Evolutionary conservation across 805 yeast genomes (phyloP).

Genomic region (Saccharomyces paradoxus): DNA sequence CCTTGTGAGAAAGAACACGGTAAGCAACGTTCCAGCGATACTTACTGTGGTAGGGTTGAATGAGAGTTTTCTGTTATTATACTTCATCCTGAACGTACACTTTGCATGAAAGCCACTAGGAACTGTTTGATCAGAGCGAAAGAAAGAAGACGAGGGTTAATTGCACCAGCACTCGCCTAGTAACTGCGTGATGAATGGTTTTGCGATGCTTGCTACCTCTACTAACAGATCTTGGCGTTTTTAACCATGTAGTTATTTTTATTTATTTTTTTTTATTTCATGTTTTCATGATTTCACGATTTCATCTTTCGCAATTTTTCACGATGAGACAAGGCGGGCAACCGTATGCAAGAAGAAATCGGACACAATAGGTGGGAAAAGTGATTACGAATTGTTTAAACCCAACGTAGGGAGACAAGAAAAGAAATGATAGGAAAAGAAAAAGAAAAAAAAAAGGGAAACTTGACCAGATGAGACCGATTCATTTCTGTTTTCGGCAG

Average conservation of each 20-base stretch:
- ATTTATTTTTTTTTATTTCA: background rate
- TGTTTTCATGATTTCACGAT: background rate
- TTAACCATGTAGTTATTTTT: background rate
- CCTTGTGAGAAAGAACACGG: background rate
- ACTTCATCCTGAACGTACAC: slow-evolving; percentile 5
- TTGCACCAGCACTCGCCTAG: background rate
- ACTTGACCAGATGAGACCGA: background rate
- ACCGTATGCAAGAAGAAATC: background rate
- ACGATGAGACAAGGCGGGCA: background rate
- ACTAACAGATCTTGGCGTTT: background rate
- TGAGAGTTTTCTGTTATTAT: slow-evolving; percentile 1
- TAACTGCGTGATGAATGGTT: background rate
- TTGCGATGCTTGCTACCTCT: background rate
- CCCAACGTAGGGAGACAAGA: background rate
- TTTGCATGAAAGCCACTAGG: slow-evolving; percentile 1
- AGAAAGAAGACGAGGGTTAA: background rate
- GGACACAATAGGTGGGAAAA: background rate
- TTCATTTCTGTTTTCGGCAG: background rate
- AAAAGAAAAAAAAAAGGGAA: background rate
- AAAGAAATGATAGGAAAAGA: background rate
- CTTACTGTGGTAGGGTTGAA: slow-evolving; percentile 7
- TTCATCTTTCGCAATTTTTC: background rate
- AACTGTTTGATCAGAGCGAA: background rate
- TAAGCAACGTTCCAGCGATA: slow-evolving; percentile 10
- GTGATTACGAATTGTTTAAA: background rate